Percentiles rank a stretch among this genome's conserved stretches.
These are phyloP conservation scores for Sonneratia alba DNA, from an alignment of 345 rosid genomes.

Conservation along the genomic window DNA sequence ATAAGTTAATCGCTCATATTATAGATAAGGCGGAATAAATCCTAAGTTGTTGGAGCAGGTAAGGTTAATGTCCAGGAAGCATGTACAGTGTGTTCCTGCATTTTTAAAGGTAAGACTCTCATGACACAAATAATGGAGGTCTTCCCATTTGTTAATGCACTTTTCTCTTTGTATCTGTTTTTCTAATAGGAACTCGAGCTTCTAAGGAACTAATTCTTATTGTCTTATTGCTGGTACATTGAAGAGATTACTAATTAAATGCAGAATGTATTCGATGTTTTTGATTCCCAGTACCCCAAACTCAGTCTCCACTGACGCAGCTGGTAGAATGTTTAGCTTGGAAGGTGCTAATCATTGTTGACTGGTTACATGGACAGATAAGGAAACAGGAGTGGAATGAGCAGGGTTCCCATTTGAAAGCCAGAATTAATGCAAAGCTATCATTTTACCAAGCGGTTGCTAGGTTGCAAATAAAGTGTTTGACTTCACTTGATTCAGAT, in stretches of 20 bases:
- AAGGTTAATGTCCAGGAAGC: conserved; percentile 64
- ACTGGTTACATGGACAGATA: conserved; percentile 41
- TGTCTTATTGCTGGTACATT: background rate
- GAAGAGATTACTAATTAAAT: background rate
- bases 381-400: conserved; percentile 93
- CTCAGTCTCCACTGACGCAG: background rate
- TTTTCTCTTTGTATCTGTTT: background rate
- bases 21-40: conserved; percentile 57
- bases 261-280: background rate
- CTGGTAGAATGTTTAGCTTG: background rate
- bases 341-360: conserved; percentile 4
- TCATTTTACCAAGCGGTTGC: conserved; percentile 81
- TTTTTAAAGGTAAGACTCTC: conserved; percentile 69
- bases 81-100: conserved; percentile 79
- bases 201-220: background rate
- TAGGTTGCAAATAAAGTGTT: conserved; percentile 65
- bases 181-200: background rate
- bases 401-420: conserved; percentile 69
- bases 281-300: background rate
- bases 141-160: background rate
- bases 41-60: conserved; percentile 70
- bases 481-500: conserved; percentile 69
- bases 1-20: conserved; percentile 67
- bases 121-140: background rate
- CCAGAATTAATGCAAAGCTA: conserved; percentile 72